These are phyloP conservation scores for Gossypium ekmanianum DNA, from an alignment of 345 rosid genomes.

Conservation along the genomic window DNA sequence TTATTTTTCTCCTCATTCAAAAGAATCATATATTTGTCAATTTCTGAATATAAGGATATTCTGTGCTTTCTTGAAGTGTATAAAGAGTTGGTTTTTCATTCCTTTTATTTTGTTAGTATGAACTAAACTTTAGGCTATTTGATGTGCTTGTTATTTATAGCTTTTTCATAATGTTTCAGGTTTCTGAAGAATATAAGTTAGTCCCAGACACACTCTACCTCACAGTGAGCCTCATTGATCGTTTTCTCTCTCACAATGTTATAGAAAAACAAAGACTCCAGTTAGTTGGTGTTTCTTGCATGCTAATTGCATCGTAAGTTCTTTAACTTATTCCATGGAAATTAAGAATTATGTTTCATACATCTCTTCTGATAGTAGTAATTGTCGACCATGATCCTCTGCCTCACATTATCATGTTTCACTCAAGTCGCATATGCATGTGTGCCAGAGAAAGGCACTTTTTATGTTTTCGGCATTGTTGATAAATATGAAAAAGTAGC, in stretches of 20 bases:
- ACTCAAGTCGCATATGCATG: neutral
- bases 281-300: slow-evolving; percentile 88
- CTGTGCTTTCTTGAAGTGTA: neutral
- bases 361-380: neutral
- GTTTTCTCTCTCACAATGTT: slow-evolving; percentile 68
- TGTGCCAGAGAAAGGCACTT: neutral
- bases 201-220: slow-evolving; percentile 94
- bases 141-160: slow-evolving; percentile 5
- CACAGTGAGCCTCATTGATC: slow-evolving; percentile 82
- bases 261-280: slow-evolving; percentile 85
- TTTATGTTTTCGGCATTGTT: neutral
- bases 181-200: slow-evolving; percentile 81
- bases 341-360: neutral
- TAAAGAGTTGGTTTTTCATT: neutral
- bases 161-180: slow-evolving; percentile 41
- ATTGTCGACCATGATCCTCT: neutral
- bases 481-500: neutral
- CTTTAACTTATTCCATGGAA: neutral
- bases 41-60: slow-evolving; percentile 6
- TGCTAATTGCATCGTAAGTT: slow-evolving; percentile 98
- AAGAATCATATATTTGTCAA: neutral
- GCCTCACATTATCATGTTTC: neutral
- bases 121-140: neutral
- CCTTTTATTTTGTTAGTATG: neutral
- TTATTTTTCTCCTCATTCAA: neutral